A percentile compares a stretch with the other conserved stretches of the same genome.
Evolutionary conservation across 2,329 filamentous ascomycete species (phyloP).

Genomic region (Microcyclosporella mali): DNA sequence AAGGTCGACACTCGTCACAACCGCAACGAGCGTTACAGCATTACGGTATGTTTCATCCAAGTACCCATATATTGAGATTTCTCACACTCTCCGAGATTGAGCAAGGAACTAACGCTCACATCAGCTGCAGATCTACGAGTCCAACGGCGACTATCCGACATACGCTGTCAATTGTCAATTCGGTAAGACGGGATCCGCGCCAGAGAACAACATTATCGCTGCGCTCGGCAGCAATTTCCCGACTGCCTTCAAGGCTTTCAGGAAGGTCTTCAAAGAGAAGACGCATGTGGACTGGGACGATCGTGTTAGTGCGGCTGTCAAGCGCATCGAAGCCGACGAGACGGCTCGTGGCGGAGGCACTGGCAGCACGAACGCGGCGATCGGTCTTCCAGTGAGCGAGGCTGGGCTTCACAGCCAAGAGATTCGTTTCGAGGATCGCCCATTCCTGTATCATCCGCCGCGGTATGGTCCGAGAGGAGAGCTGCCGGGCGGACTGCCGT

Average conservation of each 20-base stretch:
- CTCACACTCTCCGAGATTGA: constrained; percentile 34
- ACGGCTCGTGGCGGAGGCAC: neutral
- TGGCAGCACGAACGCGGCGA: neutral
- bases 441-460: constrained; percentile 21
- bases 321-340: neutral
- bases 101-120: constrained; percentile 35
- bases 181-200: constrained; percentile 9
- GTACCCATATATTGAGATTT: constrained; percentile 37
- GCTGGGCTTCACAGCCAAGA: neutral
- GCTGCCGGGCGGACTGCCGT: constrained; percentile 4
- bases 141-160: constrained; percentile 50
- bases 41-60: too few species aligned
- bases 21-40: too few species aligned
- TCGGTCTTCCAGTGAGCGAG: too few species aligned
- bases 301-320: constrained; percentile 27
- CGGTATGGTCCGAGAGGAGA: constrained; percentile 14
- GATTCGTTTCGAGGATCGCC: constrained; percentile 7
- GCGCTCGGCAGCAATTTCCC: constrained; percentile 29
- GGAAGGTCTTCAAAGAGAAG: constrained; percentile 35
- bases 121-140: constrained; percentile 59
- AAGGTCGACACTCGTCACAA: constrained; percentile 52
- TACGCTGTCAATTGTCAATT: constrained; percentile 52
- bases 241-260: constrained; percentile 34
- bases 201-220: constrained; percentile 26
- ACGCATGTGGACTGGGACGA: constrained; percentile 39